Evolutionary conservation across 192 early-diverging fungal genomes (phyloP), one percentile per base, ranked within the genome.

Genomic region (Mortierella hygrophila): DNA sequence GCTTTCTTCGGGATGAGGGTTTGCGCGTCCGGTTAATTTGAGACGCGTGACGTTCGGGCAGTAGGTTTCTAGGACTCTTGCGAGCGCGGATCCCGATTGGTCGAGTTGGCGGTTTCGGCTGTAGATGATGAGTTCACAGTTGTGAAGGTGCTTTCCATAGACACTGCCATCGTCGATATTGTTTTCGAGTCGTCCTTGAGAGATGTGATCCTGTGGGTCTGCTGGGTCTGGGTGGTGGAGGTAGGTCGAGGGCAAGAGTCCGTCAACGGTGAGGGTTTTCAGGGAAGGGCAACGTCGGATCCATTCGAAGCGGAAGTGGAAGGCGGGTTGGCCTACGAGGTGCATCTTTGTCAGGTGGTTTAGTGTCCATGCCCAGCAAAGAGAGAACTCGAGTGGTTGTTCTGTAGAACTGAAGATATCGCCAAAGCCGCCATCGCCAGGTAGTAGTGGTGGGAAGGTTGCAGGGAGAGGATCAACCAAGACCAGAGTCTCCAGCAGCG

Each of bases 361-460:
- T 41, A 78, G 20, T 15, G 76, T 83, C 76, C 76, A 83, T 44
- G 76, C 78, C 76, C 76, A 78, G 0, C 57, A 60, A 1, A 76
- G 42, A 49, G 16, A 11, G 44, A 46, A 4, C 16, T 16, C 49
- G 0, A 46, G 18, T 32, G 60, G n/a, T 13, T 1, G 60, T 5
- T 26, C 0, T 3, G 15, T 26, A 11, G 60, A 63, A 1, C 3
- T 26, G 26, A 63, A 63, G 26, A 63, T 63, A 13, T 26, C 23
- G 7, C 26, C 26, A 21, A 29, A 57, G 11, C 26, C 60, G 3
- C n/a, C 26, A 63, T 29, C 10, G n/a, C 21, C 16, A 11, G 49
- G 26, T 9, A 35, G 23, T 68, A 46, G n/a, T 8, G 60, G 60
- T 35, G 60, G 41, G 10, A 49, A 18, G 37, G n/a, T 20, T 20